phyloP scores from a whole-genome alignment of 2,329 filamentous ascomycete genomes.

The Exophiala aquamarina region DNA sequence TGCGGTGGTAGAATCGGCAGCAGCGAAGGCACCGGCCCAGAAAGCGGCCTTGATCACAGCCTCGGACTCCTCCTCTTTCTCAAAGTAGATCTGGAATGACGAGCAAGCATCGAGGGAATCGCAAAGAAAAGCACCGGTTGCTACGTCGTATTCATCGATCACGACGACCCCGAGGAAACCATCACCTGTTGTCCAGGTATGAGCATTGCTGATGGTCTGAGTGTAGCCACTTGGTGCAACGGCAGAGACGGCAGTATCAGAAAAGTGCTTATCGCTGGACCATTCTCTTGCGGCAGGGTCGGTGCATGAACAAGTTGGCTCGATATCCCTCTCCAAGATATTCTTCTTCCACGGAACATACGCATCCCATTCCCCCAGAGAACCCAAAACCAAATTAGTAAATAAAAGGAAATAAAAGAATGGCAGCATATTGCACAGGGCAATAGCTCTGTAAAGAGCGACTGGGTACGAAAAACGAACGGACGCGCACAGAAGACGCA shows the following conservation, averaged over 20 bases:
- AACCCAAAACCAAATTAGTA: slow-evolving; percentile 18
- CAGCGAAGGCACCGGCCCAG: slow-evolving; percentile 17
- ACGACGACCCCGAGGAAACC: slow-evolving; percentile 20
- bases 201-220: slow-evolving; percentile 17
- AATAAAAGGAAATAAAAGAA: slow-evolving; percentile 22
- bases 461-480: slow-evolving; percentile 11
- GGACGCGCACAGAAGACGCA: slow-evolving; percentile 22
- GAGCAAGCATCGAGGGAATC: slow-evolving; percentile 19
- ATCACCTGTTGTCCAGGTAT: slow-evolving; percentile 20
- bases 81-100: slow-evolving; percentile 25
- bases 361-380: slow-evolving; percentile 11
- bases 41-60: slow-evolving; percentile 20
- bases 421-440: slow-evolving; percentile 24
- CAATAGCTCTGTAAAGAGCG: slow-evolving; percentile 24
- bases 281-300: slow-evolving; percentile 11
- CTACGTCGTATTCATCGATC: slow-evolving; percentile 21
- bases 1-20: slow-evolving; percentile 3
- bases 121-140: slow-evolving; percentile 20
- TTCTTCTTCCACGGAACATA: slow-evolving; percentile 10
- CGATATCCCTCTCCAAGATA: slow-evolving; percentile 13
- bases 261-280: slow-evolving; percentile 13
- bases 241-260: slow-evolving; percentile 14
- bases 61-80: slow-evolving; percentile 12
- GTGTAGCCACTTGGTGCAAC: slow-evolving; percentile 18
- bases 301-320: slow-evolving; percentile 19